Base-by-base conservation (phyloP, 768 basidiomycete genomes). In the Boletus reticuloceps region DNA sequence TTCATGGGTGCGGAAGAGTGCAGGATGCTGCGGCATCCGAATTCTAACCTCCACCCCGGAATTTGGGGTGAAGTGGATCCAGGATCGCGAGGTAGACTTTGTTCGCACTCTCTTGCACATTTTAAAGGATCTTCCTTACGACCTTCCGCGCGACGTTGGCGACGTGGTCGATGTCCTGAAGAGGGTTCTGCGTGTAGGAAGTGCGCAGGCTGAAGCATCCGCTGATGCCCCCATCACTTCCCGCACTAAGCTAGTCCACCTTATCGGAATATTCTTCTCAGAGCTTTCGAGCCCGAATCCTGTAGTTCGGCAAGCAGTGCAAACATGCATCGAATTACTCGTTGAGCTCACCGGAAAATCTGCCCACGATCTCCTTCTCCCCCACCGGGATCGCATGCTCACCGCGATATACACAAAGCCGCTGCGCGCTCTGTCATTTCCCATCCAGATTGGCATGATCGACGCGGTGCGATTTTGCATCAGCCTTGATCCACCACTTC, bases 391-490 rank as follows among this genome's bases (percentile, higher is more conserved):
- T 58, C 85, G 93, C 31, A 86, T 98, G 74, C 78, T 98, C 38
- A 82, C 84, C 17, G 83, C 88, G 3, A 94, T 99, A 60, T 98
- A 89, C 74, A 91, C 90, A n/a, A 98, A 98, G 67, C 97, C 97
- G 13, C 80, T 99, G 19, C 81, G 97, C 50, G 97, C 97, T 0
- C 80, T 99, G 25, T 94, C 94, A 2, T 95, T 98, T 69, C 80
- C 88, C 16, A 92, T 93, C 64, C 97, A 98, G 70, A 97, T 98
- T 54, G 97, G 95, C 31, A 94, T 98, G 82, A 94, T 98, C 55
- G 97, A 98, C 64, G 94, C 94, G 17, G 85, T 98, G 56, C 89
- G 95, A 11, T 99, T 94, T 69, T 92, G 93, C 68, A 84, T 99
- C 58, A 89, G 84, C 54, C 76, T 98, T 34, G 83, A 91, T 27